These are phyloP conservation scores for Leccinum incarnatum DNA, from an alignment of 768 basidiomycete species.

Conservation along the genomic window DNA sequence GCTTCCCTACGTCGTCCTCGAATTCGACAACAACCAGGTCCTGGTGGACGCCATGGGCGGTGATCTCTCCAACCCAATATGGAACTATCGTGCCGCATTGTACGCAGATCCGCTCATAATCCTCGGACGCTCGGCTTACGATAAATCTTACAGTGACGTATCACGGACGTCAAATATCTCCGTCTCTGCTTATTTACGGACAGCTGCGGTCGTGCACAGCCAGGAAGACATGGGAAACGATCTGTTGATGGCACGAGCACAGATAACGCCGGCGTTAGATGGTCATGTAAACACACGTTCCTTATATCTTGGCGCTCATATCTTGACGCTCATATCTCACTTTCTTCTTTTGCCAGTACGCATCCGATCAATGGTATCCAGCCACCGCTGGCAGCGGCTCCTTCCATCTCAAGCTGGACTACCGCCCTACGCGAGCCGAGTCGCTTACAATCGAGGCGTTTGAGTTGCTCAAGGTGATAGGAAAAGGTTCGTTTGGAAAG, in stretches of 20 bases:
- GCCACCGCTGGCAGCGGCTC: constrained; percentile 83
- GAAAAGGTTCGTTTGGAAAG: constrained; percentile 97
- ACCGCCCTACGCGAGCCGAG: constrained; percentile 82
- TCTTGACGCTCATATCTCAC: constrained; percentile 1
- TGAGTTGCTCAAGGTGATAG: constrained; percentile 95
- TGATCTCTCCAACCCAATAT: constrained; percentile 84
- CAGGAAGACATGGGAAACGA: constrained; percentile 98
- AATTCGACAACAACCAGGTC: constrained; percentile 97
- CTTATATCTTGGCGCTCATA: not conserved
- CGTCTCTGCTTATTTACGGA: constrained; percentile 88
- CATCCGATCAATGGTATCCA: constrained; percentile 88
- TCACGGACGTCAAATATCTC: constrained; percentile 91
- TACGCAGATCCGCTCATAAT: constrained; percentile 40
- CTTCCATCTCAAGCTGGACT: constrained; percentile 95
- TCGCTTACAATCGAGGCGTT: constrained; percentile 94
- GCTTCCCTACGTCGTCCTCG: constrained; percentile 96
- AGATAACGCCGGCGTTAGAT: constrained; percentile 82
- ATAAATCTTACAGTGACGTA: constrained; percentile 68
- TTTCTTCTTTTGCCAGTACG: constrained; percentile 45
- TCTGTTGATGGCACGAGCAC: constrained; percentile 87
- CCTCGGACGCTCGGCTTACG: constrained; percentile 7
- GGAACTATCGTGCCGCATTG: constrained; percentile 97
- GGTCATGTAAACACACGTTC: constrained; percentile 52
- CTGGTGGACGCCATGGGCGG: constrained; percentile 95
- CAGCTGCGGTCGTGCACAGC: constrained; percentile 64